phyloP scores from a whole-genome alignment of 495 filamentous ascomycete species.

The Copromyces sp. region DNA sequence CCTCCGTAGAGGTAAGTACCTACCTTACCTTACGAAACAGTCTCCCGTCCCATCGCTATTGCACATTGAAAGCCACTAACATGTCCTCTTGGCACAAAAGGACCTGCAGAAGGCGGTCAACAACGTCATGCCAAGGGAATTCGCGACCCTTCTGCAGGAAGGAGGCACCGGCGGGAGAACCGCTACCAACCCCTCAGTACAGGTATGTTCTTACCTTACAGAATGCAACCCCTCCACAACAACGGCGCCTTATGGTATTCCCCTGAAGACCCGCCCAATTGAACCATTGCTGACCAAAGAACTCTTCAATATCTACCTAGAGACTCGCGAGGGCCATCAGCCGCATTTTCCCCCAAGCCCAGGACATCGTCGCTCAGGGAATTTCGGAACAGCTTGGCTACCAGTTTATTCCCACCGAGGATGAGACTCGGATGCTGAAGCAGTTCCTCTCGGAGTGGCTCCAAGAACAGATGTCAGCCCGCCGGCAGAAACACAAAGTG shows the following conservation, averaged over 20 bases:
- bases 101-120: conserved; percentile 19
- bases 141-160: not conserved
- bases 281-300: too few relatives aligned
- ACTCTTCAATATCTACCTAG: not conserved
- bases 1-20: not conserved
- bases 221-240: too few relatives aligned
- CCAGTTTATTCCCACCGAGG: not conserved
- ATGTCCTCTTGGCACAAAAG: conserved; percentile 2
- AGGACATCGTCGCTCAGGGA: not conserved
- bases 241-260: too few relatives aligned
- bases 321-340: not conserved
- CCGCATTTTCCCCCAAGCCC: not conserved
- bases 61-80: not conserved
- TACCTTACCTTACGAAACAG: not conserved
- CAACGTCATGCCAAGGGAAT: conserved; percentile 8
- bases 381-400: not conserved
- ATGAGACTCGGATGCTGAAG: not conserved
- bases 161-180: not conserved
- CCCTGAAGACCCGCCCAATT: too few relatives aligned
- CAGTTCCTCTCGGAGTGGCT: too few relatives aligned
- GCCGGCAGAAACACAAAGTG: too few relatives aligned
- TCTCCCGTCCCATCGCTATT: not conserved
- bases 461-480: too few relatives aligned
- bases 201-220: not conserved
- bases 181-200: not conserved